Conservation (phyloP, 768 basidiomycete genomes). For the Mycena galericulata region DNA sequence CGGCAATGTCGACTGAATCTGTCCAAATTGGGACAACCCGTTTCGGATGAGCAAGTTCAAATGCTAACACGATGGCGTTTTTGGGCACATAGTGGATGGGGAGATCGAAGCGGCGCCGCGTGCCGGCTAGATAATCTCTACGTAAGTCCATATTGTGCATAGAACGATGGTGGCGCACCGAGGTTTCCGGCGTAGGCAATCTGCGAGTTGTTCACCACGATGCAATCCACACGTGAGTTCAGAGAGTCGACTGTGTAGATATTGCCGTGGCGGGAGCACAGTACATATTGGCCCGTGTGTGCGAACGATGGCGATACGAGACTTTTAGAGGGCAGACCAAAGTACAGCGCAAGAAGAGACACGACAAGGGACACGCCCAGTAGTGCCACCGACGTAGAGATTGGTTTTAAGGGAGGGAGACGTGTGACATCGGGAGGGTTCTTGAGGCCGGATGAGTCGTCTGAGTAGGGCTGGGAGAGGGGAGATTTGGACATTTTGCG, state of each 20-base stretch:
- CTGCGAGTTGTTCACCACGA: slow-evolving; percentile 61
- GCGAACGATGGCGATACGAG: background rate
- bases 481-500: too few relatives aligned
- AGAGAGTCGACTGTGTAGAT: slow-evolving; percentile 79
- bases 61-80: slow-evolving; percentile 61
- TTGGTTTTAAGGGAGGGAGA: too few relatives aligned
- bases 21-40: background rate
- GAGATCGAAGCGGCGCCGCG: slow-evolving; percentile 1
- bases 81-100: slow-evolving; percentile 33
- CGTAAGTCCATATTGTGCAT: too few relatives aligned
- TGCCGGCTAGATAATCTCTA: too few relatives aligned
- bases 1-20: too few relatives aligned
- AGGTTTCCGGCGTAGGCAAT: slow-evolving; percentile 65
- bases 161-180: slow-evolving; percentile 54
- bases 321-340: background rate
- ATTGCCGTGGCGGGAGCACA: slow-evolving; percentile 63
- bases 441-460: too few relatives aligned
- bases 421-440: too few relatives aligned
- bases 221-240: slow-evolving; percentile 67
- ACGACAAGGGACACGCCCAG: slow-evolving; percentile 9
- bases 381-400: slow-evolving; percentile 8
- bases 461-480: too few relatives aligned
- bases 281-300: slow-evolving; percentile 51
- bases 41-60: background rate
- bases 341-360: background rate